phyloP scores from a whole-genome alignment of 495 filamentous ascomycete species.

The Aspergillus indologenus region DNA sequence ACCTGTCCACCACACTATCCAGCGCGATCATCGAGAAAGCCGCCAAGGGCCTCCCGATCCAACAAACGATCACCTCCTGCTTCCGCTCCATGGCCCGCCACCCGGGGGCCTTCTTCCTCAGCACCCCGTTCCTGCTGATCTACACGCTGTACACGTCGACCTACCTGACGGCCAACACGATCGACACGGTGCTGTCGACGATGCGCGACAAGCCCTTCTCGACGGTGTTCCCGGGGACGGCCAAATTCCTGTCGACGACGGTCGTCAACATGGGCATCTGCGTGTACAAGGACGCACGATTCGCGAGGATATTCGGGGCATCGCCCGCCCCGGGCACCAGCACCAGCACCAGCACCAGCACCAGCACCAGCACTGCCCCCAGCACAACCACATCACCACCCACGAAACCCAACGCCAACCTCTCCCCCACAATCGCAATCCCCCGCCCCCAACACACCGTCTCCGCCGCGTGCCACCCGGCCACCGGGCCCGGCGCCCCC shows the following conservation, averaged over 20 bases:
- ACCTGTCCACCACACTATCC: conserved; percentile 14
- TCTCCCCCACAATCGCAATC: conserved; percentile 50
- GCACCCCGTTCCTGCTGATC: conserved; percentile 81
- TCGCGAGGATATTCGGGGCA: conserved; percentile 75
- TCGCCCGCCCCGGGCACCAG: too few species aligned
- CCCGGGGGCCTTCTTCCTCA: conserved; percentile 71
- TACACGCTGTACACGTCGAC: conserved; percentile 87
- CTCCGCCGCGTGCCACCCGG: conserved; percentile 25
- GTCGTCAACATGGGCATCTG: conserved; percentile 87
- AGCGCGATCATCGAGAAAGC: conserved; percentile 96
- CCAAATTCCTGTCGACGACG: conserved; percentile 80
- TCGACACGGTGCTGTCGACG: conserved; percentile 79
- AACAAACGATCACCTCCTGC: conserved; percentile 60
- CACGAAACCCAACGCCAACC: neutral
- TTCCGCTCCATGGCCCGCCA: conserved; percentile 59
- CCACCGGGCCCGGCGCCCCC: conserved; percentile 9
- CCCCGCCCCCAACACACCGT: conserved; percentile 17
- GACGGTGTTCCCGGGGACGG: conserved; percentile 64
- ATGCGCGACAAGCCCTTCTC: conserved; percentile 52
- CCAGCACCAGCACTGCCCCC: too few species aligned
- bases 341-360: too few species aligned
- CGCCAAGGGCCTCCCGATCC: conserved; percentile 72
- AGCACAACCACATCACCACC: conserved; percentile 1
- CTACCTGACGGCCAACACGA: conserved; percentile 83
- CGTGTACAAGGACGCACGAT: conserved; percentile 89